Percentiles rank a stretch among this genome's conserved stretches.
Conservation (phyloP, 495 filamentous ascomycete genomes). For the Usnea hakonensis region DNA sequence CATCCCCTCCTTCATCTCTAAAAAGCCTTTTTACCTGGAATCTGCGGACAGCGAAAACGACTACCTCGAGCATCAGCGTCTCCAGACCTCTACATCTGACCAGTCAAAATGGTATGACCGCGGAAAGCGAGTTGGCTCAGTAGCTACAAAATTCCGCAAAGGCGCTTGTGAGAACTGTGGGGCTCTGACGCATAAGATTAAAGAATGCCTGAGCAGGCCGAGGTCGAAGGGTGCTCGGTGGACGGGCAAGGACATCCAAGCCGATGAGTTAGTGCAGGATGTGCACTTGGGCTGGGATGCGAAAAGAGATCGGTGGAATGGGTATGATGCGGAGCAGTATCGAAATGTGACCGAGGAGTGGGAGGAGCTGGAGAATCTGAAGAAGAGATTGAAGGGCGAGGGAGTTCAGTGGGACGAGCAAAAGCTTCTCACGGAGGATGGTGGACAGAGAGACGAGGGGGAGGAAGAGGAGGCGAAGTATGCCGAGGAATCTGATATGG, state of each 20-base stretch:
- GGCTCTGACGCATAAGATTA: conserved; percentile 89
- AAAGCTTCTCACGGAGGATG: conserved; percentile 27
- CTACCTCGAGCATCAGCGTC: conserved; percentile 94
- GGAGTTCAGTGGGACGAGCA: conserved; percentile 19
- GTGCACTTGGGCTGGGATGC: conserved; percentile 91
- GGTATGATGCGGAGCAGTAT: conserved; percentile 86
- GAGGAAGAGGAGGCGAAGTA: conserved; percentile 65
- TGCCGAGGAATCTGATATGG: conserved; percentile 96
- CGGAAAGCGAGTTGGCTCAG: conserved; percentile 68
- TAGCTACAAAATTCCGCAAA: conserved; percentile 93
- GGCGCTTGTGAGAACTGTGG: conserved; percentile 98
- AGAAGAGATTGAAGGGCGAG: conserved; percentile 43
- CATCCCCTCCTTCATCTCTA: conserved; percentile 96
- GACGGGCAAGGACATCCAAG: conserved; percentile 88
- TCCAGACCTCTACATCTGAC: conserved; percentile 56
- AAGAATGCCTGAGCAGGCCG: conserved; percentile 85
- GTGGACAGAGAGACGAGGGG: conserved; percentile 27
- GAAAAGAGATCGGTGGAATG: conserved; percentile 97
- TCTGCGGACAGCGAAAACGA: conserved; percentile 71
- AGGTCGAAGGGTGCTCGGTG: conserved; percentile 85
- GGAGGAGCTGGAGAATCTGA: conserved; percentile 74
- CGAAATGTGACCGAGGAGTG: conserved; percentile 78
- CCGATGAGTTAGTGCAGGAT: conserved; percentile 80
- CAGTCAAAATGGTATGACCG: conserved; percentile 86
- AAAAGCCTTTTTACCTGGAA: conserved; percentile 92